Conservation (phyloP, 306 rosid species). For the Trifolium pratense region DNA sequence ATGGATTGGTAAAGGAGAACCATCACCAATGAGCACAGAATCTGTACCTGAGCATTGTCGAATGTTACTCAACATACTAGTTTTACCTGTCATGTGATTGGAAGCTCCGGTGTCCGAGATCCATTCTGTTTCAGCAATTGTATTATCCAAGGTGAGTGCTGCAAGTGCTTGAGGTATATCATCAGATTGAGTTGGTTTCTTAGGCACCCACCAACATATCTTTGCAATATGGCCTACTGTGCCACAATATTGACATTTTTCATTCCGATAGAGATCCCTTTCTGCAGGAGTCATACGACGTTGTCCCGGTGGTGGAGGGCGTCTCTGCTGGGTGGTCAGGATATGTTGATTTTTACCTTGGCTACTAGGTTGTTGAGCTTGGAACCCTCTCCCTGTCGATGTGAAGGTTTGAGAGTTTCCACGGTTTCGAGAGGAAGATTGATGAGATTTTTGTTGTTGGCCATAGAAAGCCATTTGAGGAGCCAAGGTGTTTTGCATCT, state of each 20-base stretch:
- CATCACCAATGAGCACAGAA: conserved; percentile 14
- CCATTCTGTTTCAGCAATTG: conserved; percentile 17
- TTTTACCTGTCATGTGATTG: no score
- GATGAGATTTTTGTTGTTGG: background rate
- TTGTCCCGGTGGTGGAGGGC: background rate
- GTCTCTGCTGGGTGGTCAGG: background rate
- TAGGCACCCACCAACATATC: conserved; percentile 1
- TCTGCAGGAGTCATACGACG: background rate
- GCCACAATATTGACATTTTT: background rate
- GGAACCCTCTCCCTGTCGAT: no score
- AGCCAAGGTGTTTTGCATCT: background rate
- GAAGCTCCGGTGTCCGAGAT: background rate
- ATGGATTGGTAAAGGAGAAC: conserved; percentile 12
- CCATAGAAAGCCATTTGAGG: conserved; percentile 2
- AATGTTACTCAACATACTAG: no score
- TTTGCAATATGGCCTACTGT: background rate
- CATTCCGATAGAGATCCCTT: background rate
- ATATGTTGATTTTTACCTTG: background rate
- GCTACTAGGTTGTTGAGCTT: background rate
- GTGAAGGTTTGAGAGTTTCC: no score
- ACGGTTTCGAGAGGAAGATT: no score
- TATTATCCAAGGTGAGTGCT: conserved; percentile 2
- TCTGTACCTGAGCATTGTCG: background rate
- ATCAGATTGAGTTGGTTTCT: background rate
- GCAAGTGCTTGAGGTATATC: conserved; percentile 1